Evolutionary conservation across 257 asterid species (phyloP).

Genomic region (Solanum neorickii): DNA sequence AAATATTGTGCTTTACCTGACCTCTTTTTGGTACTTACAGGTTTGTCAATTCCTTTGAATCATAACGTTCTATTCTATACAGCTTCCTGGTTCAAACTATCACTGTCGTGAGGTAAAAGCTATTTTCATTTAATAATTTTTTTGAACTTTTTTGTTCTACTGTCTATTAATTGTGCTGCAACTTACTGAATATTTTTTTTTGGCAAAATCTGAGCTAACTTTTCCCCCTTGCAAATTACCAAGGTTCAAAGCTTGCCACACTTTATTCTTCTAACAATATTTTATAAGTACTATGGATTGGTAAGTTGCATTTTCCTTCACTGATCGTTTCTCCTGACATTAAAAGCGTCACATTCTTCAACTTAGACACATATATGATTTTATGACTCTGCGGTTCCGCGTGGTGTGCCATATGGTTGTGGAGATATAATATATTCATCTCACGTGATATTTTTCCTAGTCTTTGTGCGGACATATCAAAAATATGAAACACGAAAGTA

Average conservation of each 20-base stretch:
- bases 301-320: conserved; percentile 14
- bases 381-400: conserved; percentile 47
- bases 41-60: not conserved
- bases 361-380: not conserved
- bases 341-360: not conserved
- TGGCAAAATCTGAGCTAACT: no score
- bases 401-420: conserved; percentile 87
- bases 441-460: conserved; percentile 91
- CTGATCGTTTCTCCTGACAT: not conserved
- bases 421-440: conserved; percentile 96
- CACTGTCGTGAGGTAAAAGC: no score
- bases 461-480: conserved; percentile 78
- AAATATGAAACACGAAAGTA: conserved; percentile 85
- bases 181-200: no score
- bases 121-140: no score
- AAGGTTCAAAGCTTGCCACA: no score
- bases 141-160: no score
- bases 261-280: not conserved
- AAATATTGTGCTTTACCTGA: not conserved
- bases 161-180: no score
- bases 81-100: no score
- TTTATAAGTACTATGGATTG: conserved; percentile 50
- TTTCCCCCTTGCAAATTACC: no score
- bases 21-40: conserved; percentile 19
- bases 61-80: not conserved